phyloP scores from a whole-genome alignment of 805 yeast genomes.

The Spathaspora sp. region DNA sequence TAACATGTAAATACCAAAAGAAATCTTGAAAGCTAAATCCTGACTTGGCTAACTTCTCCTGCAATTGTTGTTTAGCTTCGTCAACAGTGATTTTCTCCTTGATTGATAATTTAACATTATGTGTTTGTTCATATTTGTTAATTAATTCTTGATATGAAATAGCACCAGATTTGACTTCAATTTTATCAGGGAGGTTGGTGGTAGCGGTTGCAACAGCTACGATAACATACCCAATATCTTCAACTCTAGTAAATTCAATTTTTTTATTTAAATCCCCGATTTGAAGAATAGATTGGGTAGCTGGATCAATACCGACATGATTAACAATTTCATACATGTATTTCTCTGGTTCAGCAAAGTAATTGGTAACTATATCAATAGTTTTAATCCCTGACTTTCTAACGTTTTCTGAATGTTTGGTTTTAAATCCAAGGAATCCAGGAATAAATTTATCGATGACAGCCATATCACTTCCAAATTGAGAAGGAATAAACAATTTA shows the following conservation, averaged over 20 bases:
- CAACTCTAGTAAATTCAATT: conserved; percentile 31
- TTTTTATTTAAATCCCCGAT: conserved; percentile 38
- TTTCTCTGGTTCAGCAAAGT: conserved; percentile 7
- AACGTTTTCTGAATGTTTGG: conserved; percentile 32
- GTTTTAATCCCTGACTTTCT: conserved; percentile 6
- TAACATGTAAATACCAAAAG: conserved; percentile 29
- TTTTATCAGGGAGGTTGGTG: conserved; percentile 37
- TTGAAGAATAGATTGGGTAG: conserved; percentile 27
- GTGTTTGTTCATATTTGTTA: conserved; percentile 35
- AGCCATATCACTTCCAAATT: conserved; percentile 49
- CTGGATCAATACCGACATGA: conserved; percentile 32
- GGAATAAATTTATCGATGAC: conserved; percentile 13
- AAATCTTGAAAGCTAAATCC: conserved; percentile 34
- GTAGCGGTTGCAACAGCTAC: conserved; percentile 39
- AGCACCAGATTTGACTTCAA: conserved; percentile 42
- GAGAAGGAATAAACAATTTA: conserved; percentile 55
- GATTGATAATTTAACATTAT: conserved; percentile 15
- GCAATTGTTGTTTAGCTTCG: conserved; percentile 13
- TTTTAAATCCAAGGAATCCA: conserved; percentile 19
- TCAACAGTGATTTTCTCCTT: conserved; percentile 18
- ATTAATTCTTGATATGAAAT: conserved; percentile 36
- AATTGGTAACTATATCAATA: conserved; percentile 9
- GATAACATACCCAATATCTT: conserved; percentile 43
- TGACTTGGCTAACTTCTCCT: conserved; percentile 10
- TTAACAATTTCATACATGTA: conserved; percentile 28